Percentiles rank a stretch among this genome's conserved stretches.
Conservation (phyloP, 805 yeast species). For the Candida rishiriensis region DNA sequence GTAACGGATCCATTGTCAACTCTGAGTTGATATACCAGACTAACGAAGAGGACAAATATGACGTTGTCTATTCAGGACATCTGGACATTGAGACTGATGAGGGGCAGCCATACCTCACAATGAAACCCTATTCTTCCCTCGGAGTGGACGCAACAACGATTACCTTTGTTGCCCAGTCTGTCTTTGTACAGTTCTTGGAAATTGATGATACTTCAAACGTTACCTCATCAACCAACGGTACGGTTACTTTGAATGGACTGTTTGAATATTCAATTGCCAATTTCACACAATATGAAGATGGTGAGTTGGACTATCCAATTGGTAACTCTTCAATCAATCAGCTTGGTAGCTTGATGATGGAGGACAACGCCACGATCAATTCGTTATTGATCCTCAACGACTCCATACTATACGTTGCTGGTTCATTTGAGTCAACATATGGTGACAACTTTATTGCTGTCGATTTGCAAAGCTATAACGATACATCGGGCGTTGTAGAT, state of each 20-base stretch:
- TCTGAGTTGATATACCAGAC: conserved; percentile 65
- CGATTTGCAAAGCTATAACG: conserved; percentile 21
- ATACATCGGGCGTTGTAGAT: conserved; percentile 8
- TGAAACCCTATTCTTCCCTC: conserved; percentile 34
- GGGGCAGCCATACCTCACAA: conserved; percentile 32
- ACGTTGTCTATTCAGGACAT: conserved; percentile 67
- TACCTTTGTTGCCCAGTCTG: conserved; percentile 52
- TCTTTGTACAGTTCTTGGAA: conserved; percentile 7
- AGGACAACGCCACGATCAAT: conserved; percentile 37
- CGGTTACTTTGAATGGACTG: conserved; percentile 59
- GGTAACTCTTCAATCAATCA: conserved; percentile 46
- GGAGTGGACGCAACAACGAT: conserved; percentile 29
- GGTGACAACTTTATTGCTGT: conserved; percentile 37
- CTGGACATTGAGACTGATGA: conserved; percentile 43
- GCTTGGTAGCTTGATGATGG: conserved; percentile 33
- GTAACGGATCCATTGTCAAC: conserved; percentile 38
- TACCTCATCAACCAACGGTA: neutral
- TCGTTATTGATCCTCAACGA: conserved; percentile 26
- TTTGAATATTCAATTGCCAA: conserved; percentile 78
- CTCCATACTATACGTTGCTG: conserved; percentile 41
- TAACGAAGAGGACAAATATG: conserved; percentile 76
- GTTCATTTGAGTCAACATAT: conserved; percentile 37
- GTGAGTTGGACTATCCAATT: conserved; percentile 27
- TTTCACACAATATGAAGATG: conserved; percentile 36
- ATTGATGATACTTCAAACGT: neutral